phyloP scores from a whole-genome alignment of 192 early-diverging fungal genomes.

The Rhizophlyctis rosea region DNA sequence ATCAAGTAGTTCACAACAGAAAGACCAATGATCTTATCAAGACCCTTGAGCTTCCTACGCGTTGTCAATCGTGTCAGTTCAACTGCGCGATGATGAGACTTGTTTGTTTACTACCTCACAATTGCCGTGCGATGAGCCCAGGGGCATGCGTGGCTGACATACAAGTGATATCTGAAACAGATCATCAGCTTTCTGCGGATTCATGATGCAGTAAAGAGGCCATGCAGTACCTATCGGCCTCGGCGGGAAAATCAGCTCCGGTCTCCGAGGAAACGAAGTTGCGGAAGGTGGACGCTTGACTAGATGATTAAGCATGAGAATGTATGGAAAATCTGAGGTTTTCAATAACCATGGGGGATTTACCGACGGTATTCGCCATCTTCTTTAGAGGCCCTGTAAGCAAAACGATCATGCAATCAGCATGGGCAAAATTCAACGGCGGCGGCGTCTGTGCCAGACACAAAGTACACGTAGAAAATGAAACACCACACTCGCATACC shows the following conservation, averaged over 20 bases:
- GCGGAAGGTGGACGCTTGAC: constrained; percentile 46
- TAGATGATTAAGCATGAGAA: constrained; percentile 3
- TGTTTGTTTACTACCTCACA: constrained; percentile 54
- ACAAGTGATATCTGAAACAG: constrained; percentile 10
- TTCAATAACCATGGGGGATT: neutral
- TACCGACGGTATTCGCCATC: constrained; percentile 25
- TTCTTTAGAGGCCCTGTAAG: too few relatives aligned
- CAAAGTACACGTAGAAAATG: too few relatives aligned
- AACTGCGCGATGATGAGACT: neutral
- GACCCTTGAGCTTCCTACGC: constrained; percentile 71
- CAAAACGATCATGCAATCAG: too few relatives aligned
- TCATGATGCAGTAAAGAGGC: constrained; percentile 56
- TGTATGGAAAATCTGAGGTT: neutral
- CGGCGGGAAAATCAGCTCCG: constrained; percentile 66
- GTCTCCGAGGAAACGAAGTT: constrained; percentile 34
- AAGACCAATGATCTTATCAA: constrained; percentile 77
- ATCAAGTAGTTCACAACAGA: constrained; percentile 85
- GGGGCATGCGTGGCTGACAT: constrained; percentile 35
- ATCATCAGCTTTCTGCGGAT: constrained; percentile 13
- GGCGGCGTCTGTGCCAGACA: too few relatives aligned
- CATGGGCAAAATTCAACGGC: too few relatives aligned
- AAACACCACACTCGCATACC: too few relatives aligned
- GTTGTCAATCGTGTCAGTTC: constrained; percentile 4
- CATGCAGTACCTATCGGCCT: constrained; percentile 77
- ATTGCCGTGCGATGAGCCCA: constrained; percentile 89